phyloP scores from a whole-genome alignment of 1,284 basidiomycete species.

The Ustilago bromivora region DNA sequence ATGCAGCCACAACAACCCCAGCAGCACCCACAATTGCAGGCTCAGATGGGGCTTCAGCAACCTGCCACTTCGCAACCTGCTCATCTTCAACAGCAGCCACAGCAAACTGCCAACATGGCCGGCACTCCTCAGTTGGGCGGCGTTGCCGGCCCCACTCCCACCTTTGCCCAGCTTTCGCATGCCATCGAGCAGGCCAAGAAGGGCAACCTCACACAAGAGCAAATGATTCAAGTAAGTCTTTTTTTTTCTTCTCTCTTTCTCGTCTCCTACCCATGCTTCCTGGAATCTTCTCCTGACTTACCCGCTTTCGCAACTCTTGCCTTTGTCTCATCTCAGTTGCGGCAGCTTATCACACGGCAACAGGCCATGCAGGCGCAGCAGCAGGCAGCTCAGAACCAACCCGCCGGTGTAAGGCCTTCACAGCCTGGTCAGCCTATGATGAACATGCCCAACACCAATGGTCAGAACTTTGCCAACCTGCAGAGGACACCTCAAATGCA shows the following conservation, averaged over 20 bases:
- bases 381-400: conserved; percentile 49
- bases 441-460: conserved; percentile 27
- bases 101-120: conserved; percentile 24
- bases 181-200: conserved; percentile 55
- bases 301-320: not conserved
- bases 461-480: conserved; percentile 52
- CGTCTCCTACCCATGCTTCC: no score
- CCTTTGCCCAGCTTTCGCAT: conserved; percentile 48
- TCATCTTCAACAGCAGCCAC: conserved; percentile 44
- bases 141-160: conserved; percentile 31
- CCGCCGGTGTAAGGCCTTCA: conserved; percentile 32
- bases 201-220: conserved; percentile 51
- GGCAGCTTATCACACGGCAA: conserved; percentile 51
- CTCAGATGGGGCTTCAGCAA: conserved; percentile 34
- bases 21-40: conserved; percentile 36
- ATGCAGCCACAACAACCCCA: conserved; percentile 30
- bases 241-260: not conserved
- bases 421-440: conserved; percentile 51
- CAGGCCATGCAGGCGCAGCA: conserved; percentile 59
- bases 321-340: conserved; percentile 20
- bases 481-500: conserved; percentile 56
- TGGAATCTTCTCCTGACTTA: no score
- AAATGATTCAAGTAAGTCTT: conserved; percentile 49
- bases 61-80: conserved; percentile 31
- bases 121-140: conserved; percentile 23